Conservation (phyloP, 2,329 filamentous ascomycete species). For the Tolypocladium tundrense region DNA sequence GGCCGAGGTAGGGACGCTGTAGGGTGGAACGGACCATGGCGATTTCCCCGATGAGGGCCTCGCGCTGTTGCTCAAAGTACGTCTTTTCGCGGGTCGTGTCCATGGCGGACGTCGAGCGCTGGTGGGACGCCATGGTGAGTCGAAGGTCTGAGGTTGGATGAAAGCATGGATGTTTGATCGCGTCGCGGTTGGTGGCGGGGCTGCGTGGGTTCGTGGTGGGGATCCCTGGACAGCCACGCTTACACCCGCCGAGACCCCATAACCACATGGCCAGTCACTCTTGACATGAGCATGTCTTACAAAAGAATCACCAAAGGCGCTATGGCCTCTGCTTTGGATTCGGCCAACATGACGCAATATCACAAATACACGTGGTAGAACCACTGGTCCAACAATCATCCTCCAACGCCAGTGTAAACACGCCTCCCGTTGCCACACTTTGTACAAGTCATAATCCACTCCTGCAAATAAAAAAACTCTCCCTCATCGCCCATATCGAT, state of each 20-base stretch:
- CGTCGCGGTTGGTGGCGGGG: not conserved
- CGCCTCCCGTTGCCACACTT: not conserved
- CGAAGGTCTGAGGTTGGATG: not conserved
- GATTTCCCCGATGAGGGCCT: slow-evolving; percentile 61
- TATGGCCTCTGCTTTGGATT: not conserved
- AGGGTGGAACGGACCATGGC: slow-evolving; percentile 43
- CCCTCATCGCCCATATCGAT: slow-evolving; percentile 32
- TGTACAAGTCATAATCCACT: not conserved
- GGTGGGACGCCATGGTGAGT: slow-evolving; percentile 22
- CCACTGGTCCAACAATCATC: not conserved
- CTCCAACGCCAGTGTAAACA: not conserved
- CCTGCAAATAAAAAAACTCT: not conserved
- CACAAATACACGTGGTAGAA: not conserved
- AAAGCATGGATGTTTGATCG: not conserved
- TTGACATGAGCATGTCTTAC: not conserved
- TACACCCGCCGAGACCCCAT: not conserved
- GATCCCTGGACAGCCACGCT: not conserved
- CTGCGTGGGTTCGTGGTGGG: not conserved
- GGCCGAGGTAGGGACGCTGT: not conserved
- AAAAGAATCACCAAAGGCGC: not conserved
- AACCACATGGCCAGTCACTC: not conserved
- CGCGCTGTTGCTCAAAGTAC: slow-evolving; percentile 70
- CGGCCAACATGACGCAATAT: not conserved
- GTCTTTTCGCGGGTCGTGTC: slow-evolving; percentile 32
- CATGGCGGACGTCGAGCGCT: slow-evolving; percentile 14